These are phyloP conservation scores for Heritiera littoralis DNA, from an alignment of 345 rosid genomes.

Conservation along the genomic window DNA sequence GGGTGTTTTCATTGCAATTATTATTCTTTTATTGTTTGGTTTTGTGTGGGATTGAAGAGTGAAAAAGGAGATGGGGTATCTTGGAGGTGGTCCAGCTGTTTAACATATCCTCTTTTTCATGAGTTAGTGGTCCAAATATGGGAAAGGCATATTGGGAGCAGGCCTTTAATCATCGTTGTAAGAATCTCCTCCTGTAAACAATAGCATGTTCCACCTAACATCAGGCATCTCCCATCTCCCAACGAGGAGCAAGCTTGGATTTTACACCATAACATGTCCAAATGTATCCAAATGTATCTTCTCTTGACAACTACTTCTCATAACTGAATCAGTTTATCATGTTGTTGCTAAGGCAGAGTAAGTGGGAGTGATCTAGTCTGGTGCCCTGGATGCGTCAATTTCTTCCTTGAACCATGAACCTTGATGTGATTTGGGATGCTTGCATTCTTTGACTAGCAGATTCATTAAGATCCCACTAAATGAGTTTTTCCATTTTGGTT, in stretches of 20 bases:
- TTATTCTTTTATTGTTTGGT: conserved; percentile 19
- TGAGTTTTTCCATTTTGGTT: not conserved
- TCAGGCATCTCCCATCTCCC: conserved; percentile 11
- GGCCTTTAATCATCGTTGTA: conserved; percentile 34
- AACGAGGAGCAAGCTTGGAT: not conserved
- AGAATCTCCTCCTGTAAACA: conserved; percentile 35
- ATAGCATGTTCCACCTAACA: conserved; percentile 28
- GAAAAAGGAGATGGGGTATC: conserved; percentile 17
- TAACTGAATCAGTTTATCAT: not conserved
- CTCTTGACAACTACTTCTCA: not conserved
- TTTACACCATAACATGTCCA: not conserved
- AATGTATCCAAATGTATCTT: not conserved
- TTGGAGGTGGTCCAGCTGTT: conserved; percentile 44
- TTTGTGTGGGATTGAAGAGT: not conserved
- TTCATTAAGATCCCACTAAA: not conserved
- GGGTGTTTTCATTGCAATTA: conserved; percentile 24
- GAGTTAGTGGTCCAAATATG: conserved; percentile 49
- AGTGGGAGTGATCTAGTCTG: not conserved
- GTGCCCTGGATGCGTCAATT: not conserved
- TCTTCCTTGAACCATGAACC: not conserved
- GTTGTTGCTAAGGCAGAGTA: conserved; percentile 7
- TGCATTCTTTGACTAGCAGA: not conserved
- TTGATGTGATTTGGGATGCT: not conserved
- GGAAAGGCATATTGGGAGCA: conserved; percentile 31
- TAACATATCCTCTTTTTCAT: conserved; percentile 28